Conservation (phyloP, 768 basidiomycete genomes). For the Boletus reticuloceps region DNA sequence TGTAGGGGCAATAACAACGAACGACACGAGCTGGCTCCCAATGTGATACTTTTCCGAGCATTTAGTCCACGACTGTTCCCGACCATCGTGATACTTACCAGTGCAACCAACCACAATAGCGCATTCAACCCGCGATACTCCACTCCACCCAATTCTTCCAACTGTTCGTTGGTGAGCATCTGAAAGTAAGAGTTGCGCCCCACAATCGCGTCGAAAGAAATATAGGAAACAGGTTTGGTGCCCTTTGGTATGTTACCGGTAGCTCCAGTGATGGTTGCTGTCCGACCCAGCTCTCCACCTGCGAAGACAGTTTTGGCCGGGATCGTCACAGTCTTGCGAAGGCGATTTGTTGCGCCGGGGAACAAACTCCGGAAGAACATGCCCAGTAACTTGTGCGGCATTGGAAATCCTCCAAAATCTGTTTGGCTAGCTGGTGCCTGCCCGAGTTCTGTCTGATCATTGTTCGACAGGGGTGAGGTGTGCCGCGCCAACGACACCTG, state of each 20-base stretch:
- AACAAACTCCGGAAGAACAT: constrained; percentile 54
- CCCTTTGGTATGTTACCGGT: constrained; percentile 33
- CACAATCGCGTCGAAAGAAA: constrained; percentile 83
- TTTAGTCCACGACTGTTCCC: background rate
- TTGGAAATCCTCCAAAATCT: constrained; percentile 73
- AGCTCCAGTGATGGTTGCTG: constrained; percentile 15
- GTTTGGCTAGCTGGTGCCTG: constrained; percentile 34
- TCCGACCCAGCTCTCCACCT: constrained; percentile 29
- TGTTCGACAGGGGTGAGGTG: constrained; percentile 10
- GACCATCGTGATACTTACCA: constrained; percentile 44
- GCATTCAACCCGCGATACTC: constrained; percentile 86
- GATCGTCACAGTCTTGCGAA: constrained; percentile 74
- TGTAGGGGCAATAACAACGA: constrained; percentile 82
- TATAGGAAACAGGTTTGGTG: constrained; percentile 67
- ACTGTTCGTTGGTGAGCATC: constrained; percentile 70
- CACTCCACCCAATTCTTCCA: constrained; percentile 91
- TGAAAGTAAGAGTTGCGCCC: constrained; percentile 78
- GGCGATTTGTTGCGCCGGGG: constrained; percentile 54
- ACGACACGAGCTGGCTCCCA: constrained; percentile 62
- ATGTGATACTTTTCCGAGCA: constrained; percentile 67
- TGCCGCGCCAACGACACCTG: constrained; percentile 15
- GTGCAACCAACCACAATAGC: constrained; percentile 75
- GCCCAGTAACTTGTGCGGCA: constrained; percentile 56
- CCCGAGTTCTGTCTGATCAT: constrained; percentile 15
- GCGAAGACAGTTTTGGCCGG: constrained; percentile 62